These are phyloP conservation scores for Diutina ranongensis DNA, from an alignment of 1,139 yeast species.

Conservation along the genomic window DNA sequence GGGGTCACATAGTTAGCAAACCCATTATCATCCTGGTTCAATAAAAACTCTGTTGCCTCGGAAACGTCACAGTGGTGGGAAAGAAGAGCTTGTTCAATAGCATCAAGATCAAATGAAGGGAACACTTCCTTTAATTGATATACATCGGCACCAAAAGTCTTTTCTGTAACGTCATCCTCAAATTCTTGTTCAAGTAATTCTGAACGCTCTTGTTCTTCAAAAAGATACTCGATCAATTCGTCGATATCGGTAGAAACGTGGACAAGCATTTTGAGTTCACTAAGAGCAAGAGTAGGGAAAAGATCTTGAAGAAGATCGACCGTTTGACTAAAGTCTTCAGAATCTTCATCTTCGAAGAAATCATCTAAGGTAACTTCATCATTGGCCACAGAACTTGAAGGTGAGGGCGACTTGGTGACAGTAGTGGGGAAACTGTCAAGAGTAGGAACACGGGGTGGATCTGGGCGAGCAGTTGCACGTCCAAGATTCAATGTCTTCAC, in stretches of 20 bases:
- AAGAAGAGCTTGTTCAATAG: not conserved
- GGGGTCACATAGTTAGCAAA: not conserved
- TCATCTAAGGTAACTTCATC: not conserved
- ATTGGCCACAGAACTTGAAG: not conserved
- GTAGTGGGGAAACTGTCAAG: too few species aligned
- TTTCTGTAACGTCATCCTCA: too few species aligned
- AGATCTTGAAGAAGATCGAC: not conserved
- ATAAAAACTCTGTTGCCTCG: not conserved
- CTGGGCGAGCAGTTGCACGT: too few species aligned
- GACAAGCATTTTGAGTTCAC: not conserved
- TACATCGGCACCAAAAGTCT: not conserved
- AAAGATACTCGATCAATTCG: not conserved
- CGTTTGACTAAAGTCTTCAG: not conserved
- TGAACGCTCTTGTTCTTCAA: not conserved
- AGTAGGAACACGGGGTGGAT: too few species aligned
- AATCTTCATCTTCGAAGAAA: not conserved
- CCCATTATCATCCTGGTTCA: not conserved
- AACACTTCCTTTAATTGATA: not conserved
- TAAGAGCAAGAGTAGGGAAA: not conserved
- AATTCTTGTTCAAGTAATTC: too few species aligned
- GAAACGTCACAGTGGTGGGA: not conserved
- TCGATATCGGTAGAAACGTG: not conserved
- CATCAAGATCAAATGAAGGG: not conserved
- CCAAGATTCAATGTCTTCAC: too few species aligned
- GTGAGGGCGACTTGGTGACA: too few species aligned